Conservation (phyloP, 2,329 filamentous ascomycete genomes). For the Aspergillus novofumigatus region DNA sequence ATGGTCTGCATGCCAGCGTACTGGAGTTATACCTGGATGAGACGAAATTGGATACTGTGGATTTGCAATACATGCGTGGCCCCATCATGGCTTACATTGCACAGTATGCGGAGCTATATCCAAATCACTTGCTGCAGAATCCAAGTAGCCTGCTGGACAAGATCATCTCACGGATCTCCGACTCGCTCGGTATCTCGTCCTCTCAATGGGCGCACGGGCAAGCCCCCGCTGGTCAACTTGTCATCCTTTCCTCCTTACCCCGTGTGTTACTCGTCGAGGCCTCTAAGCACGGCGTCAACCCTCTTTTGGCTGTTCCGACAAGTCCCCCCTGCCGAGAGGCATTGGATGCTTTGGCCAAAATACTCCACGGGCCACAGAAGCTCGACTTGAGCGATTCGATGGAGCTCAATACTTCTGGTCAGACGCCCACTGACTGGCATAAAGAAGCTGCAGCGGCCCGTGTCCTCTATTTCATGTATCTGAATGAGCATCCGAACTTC, state of each 20-base stretch:
- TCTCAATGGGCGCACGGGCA: conserved; percentile 51
- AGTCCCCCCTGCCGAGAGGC: conserved; percentile 51
- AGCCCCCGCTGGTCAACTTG: conserved; percentile 53
- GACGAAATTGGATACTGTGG: conserved; percentile 46
- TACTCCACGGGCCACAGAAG: conserved; percentile 52
- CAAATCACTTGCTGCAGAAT: conserved; percentile 50
- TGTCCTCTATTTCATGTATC: conserved; percentile 52
- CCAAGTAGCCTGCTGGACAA: conserved; percentile 37
- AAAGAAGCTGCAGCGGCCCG: conserved; percentile 52
- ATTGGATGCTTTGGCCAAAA: conserved; percentile 50
- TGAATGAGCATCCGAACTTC: conserved; percentile 47
- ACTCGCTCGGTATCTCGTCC: conserved; percentile 43
- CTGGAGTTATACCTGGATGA: conserved; percentile 51
- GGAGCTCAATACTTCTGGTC: conserved; percentile 29
- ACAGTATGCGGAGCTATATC: conserved; percentile 53
- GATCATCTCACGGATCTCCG: conserved; percentile 46
- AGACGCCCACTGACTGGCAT: conserved; percentile 36
- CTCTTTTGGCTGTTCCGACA: conserved; percentile 50
- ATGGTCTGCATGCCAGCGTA: conserved; percentile 49
- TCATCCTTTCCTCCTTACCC: conserved; percentile 55
- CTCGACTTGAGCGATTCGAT: conserved; percentile 21
- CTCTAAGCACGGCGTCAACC: conserved; percentile 34
- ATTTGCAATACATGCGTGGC: conserved; percentile 51
- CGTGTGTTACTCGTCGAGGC: conserved; percentile 49
- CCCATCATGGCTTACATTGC: conserved; percentile 56